A percentile compares a stretch with the other conserved stretches of the same genome.
phyloP scores from a whole-genome alignment of 495 filamentous ascomycete genomes.

The Hypoxylon trugodes region DNA sequence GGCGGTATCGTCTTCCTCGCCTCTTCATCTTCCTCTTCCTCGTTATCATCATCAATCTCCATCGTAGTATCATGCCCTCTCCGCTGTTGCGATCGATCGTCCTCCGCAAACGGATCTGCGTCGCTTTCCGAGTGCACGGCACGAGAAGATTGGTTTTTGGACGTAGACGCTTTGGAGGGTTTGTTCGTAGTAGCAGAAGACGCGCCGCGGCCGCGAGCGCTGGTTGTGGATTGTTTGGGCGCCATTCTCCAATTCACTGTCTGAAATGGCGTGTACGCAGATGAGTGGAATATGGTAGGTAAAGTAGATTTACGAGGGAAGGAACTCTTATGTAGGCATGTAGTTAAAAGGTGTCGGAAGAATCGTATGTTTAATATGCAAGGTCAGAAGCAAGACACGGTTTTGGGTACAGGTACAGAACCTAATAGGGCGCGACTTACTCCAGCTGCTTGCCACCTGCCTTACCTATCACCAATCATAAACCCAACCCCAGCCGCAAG shows the following conservation, averaged over 20 bases:
- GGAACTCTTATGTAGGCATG: neutral
- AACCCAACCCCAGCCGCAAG: neutral
- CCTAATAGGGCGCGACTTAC: neutral
- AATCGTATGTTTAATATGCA: neutral
- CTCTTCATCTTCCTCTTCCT: conserved; percentile 46
- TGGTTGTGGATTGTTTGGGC: conserved; percentile 25
- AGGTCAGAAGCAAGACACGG: neutral
- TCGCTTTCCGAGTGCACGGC: conserved; percentile 23
- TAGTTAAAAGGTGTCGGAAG: neutral
- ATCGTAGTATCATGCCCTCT: conserved; percentile 13
- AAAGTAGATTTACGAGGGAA: neutral
- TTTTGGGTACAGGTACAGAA: neutral
- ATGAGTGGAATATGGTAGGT: neutral
- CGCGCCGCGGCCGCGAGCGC: conserved; percentile 19
- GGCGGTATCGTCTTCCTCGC: conserved; percentile 66
- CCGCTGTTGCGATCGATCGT: conserved; percentile 7
- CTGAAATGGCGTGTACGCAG: neutral
- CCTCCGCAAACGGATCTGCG: conserved; percentile 37
- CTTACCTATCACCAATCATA: conserved; percentile 5
- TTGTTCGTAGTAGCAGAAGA: conserved; percentile 25
- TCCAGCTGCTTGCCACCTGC: conserved; percentile 35
- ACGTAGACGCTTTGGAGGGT: conserved; percentile 9
- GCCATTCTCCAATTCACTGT: conserved; percentile 13
- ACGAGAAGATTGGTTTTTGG: conserved; percentile 5
- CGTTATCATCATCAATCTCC: conserved; percentile 37